A percentile compares a stretch with the other conserved stretches of the same genome.
Conservation (phyloP, 106 monocot species). For the Dendrobium chrysotoxum region DNA sequence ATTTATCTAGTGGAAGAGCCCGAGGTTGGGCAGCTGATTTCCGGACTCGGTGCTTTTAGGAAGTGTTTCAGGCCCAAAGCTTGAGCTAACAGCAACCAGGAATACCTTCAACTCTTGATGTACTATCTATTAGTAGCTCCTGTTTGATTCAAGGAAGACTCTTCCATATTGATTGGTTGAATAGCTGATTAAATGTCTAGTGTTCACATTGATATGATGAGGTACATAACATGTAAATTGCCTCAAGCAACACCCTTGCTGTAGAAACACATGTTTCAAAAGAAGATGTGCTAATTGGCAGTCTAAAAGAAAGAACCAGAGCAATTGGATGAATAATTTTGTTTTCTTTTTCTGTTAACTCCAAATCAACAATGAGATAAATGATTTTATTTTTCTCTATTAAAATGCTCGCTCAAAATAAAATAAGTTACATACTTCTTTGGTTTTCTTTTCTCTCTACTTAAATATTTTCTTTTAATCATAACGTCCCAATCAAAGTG, state of each 20-base stretch:
- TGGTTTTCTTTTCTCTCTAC: too few species aligned
- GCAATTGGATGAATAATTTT: too few species aligned
- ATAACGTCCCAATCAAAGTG: background rate
- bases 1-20: background rate
- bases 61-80: background rate
- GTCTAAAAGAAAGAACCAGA: too few species aligned
- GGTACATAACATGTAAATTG: background rate
- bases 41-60: background rate
- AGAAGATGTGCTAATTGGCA: too few species aligned
- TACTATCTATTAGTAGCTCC: background rate
- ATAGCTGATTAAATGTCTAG: background rate
- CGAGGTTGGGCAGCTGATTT: background rate
- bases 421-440: too few species aligned
- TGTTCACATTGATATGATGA: background rate
- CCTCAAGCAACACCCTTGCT: background rate
- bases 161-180: background rate
- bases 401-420: too few species aligned
- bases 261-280: too few species aligned
- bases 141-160: background rate
- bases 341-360: too few species aligned
- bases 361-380: too few species aligned
- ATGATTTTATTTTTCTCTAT: too few species aligned
- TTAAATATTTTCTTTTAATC: background rate
- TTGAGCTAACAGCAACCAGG: background rate
- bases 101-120: background rate